Conservation (phyloP, 306 rosid species). For the Spatholobus suberectus region DNA sequence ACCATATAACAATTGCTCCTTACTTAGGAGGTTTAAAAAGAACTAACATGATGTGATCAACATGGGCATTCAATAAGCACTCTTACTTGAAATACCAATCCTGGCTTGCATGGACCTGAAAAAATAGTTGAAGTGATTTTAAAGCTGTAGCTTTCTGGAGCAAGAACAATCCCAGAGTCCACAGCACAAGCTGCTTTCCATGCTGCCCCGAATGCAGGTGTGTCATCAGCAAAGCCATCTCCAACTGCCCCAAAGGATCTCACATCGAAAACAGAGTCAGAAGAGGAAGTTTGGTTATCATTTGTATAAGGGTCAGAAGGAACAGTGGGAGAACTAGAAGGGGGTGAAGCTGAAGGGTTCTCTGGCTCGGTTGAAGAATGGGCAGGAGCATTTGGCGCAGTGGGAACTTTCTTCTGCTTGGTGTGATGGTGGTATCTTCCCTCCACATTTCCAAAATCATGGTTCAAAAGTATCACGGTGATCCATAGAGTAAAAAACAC, state of each 20-base stretch:
- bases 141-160: slow-evolving; percentile 64
- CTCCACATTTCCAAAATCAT: slow-evolving; percentile 58
- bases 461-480: slow-evolving; percentile 31
- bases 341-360: slow-evolving; percentile 51
- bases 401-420: slow-evolving; percentile 47
- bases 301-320: slow-evolving; percentile 81
- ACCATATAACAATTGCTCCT: too few relatives aligned
- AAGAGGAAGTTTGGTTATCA: slow-evolving; percentile 54
- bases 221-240: slow-evolving; percentile 87
- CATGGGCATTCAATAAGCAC: background rate
- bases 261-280: slow-evolving; percentile 69
- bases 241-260: slow-evolving; percentile 85
- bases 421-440: slow-evolving; percentile 83
- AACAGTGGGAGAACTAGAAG: slow-evolving; percentile 51
- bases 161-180: slow-evolving; percentile 72
- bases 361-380: slow-evolving; percentile 42
- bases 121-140: slow-evolving; percentile 90
- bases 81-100: slow-evolving; percentile 86
- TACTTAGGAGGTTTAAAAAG: too few relatives aligned
- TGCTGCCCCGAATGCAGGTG: slow-evolving; percentile 74
- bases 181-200: slow-evolving; percentile 97
- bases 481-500: slow-evolving; percentile 46
- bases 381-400: slow-evolving; percentile 42
- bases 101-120: slow-evolving; percentile 93
- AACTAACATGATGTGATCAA: background rate